Evolutionary conservation across 1,284 basidiomycete genomes (phyloP).

Genomic region (Termitomyces sp.): DNA sequence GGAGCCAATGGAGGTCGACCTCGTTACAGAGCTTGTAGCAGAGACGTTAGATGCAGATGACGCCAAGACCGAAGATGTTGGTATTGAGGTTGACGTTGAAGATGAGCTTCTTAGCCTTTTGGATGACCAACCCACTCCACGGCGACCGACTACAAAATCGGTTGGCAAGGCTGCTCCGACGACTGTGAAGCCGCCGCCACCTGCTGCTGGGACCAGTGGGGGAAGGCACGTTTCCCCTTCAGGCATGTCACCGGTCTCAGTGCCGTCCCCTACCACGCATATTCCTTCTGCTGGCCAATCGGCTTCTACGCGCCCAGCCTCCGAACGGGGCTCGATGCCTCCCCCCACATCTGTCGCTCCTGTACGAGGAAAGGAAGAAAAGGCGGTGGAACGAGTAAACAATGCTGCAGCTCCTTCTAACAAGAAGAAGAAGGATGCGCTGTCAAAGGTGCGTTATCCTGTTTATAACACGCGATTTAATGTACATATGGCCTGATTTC

Average conservation of each 20-base stretch:
- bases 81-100: conserved; percentile 59
- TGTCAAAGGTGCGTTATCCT: conserved; percentile 37
- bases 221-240: conserved; percentile 14
- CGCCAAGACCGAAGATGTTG: conserved; percentile 24
- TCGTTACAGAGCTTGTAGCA: conserved; percentile 36
- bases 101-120: conserved; percentile 66
- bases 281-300: conserved; percentile 20
- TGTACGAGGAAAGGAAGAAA: conserved; percentile 24
- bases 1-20: conserved; percentile 37
- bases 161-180: conserved; percentile 9
- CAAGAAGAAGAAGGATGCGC: conserved; percentile 45
- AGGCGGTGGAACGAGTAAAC: conserved; percentile 21
- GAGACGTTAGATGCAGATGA: conserved; percentile 32
- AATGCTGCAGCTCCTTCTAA: conserved; percentile 17
- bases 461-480: conserved; percentile 4
- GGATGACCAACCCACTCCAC: conserved; percentile 40
- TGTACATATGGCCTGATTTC: conserved; percentile 12
- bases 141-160: conserved; percentile 15
- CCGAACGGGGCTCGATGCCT: conserved; percentile 55
- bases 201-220: conserved; percentile 2
- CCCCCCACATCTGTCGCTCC: conserved; percentile 37
- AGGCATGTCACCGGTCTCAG: conserved; percentile 11
- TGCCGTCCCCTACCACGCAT: conserved; percentile 18
- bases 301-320: conserved; percentile 25
- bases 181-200: conserved; percentile 9